These are phyloP conservation scores for Isochrysis galbana DNA, from an alignment of 78 protist species.

Conservation along the genomic window DNA sequence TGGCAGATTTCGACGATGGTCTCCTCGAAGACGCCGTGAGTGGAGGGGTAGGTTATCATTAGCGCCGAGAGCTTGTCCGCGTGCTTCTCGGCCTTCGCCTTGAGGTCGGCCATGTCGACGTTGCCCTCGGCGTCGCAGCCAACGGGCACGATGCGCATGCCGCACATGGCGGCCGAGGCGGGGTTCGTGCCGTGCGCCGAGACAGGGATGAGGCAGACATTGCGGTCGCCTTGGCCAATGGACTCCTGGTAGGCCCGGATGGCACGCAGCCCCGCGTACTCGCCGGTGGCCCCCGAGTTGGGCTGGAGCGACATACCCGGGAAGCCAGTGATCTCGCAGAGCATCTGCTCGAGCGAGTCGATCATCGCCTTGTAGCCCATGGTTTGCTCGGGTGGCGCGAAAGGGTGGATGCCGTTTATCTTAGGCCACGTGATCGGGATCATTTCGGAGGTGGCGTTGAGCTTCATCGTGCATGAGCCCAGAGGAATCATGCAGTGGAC, in stretches of 20 bases:
- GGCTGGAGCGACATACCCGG: slow-evolving; percentile 87
- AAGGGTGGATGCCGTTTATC: slow-evolving; percentile 92
- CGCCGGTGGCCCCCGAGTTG: slow-evolving; percentile 96
- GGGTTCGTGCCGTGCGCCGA: slow-evolving; percentile 99
- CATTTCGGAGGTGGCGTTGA: slow-evolving; percentile 94
- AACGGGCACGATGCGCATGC: slow-evolving; percentile 59
- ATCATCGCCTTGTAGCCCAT: slow-evolving; percentile 56
- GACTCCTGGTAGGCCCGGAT: slow-evolving; percentile 82
- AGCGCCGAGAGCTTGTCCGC: slow-evolving; percentile 77
- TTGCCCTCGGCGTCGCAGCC: slow-evolving; percentile 81
- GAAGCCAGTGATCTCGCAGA: slow-evolving; percentile 79
- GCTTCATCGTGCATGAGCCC: slow-evolving; percentile 98
- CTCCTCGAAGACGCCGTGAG: slow-evolving; percentile 96
- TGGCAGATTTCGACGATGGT: slow-evolving; percentile 76
- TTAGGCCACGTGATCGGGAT: slow-evolving; percentile 92
- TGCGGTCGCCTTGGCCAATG: slow-evolving; percentile 70
- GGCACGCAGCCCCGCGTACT: slow-evolving; percentile 92
- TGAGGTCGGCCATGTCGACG: slow-evolving; percentile 81
- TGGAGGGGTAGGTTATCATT: slow-evolving; percentile 92
- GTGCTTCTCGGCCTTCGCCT: slow-evolving; percentile 74
- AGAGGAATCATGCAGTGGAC: too few species aligned
- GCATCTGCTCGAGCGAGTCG: slow-evolving; percentile 53
- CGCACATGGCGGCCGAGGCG: slow-evolving; percentile 91
- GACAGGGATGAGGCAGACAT: slow-evolving; percentile 94
- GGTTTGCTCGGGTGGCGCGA: slow-evolving; percentile 88